These are phyloP conservation scores for Tagetes patula DNA, from an alignment of 129 eudicot species.

Conservation along the genomic window DNA sequence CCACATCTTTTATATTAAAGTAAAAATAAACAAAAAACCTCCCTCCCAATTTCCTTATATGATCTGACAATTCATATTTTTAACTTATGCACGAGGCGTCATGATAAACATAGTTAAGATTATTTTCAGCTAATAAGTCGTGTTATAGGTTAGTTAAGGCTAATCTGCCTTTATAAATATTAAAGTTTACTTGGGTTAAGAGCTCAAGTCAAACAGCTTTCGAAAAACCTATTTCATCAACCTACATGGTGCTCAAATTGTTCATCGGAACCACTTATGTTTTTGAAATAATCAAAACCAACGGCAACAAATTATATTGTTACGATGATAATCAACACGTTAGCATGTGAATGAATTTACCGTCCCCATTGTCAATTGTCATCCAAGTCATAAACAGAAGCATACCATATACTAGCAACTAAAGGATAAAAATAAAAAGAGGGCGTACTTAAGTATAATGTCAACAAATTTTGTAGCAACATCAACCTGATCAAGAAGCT, in stretches of 20 bases:
- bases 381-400: neutral
- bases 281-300: neutral
- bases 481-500: neutral
- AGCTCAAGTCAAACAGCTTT: neutral
- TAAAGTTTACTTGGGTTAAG: neutral
- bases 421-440: neutral
- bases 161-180: too few species aligned
- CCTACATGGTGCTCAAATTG: neutral
- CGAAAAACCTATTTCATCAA: neutral
- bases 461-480: slow-evolving; percentile 8
- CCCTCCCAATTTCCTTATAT: too few species aligned
- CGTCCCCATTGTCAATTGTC: neutral
- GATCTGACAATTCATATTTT: too few species aligned
- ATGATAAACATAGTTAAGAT: too few species aligned
- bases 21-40: too few species aligned
- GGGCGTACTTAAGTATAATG: neutral
- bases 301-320: neutral
- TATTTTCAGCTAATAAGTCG: too few species aligned
- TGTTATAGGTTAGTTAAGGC: too few species aligned
- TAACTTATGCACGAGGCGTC: too few species aligned
- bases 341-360: neutral
- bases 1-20: too few species aligned
- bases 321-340: neutral
- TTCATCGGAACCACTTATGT: neutral
- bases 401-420: neutral